These are phyloP conservation scores for Akanthomyces dipterigenus DNA, from an alignment of 2,329 filamentous ascomycete species.

Conservation along the genomic window DNA sequence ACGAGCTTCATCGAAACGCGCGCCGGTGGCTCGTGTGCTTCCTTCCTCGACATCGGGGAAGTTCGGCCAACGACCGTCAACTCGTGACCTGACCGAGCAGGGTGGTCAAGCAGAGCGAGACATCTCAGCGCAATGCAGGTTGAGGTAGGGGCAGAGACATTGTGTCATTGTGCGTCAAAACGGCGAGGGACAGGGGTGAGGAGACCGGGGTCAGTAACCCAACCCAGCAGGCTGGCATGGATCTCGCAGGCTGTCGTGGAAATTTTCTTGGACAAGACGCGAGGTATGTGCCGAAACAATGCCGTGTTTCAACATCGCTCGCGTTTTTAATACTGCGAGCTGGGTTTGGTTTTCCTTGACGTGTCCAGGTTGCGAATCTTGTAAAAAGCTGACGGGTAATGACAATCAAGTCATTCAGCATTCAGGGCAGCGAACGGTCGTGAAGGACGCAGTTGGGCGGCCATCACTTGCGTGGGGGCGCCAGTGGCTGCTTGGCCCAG, in stretches of 20 bases:
- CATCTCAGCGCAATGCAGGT: not conserved
- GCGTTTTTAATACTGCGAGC: not conserved
- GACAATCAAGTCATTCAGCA: not conserved
- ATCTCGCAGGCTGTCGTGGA: not conserved
- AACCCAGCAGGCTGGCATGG: not conserved
- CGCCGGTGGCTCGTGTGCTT: not conserved
- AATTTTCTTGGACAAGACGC: not conserved
- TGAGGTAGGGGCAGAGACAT: not conserved
- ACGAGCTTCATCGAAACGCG: not conserved
- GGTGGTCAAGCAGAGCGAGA: not conserved
- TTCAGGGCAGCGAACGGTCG: not conserved
- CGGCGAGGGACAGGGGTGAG: not conserved
- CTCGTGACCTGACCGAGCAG: not conserved
- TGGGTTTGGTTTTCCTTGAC: not conserved
- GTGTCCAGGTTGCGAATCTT: not conserved
- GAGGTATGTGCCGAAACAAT: not conserved
- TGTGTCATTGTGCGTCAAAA: slow-evolving; percentile 4
- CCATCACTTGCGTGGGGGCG: not conserved
- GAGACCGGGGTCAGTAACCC: not conserved
- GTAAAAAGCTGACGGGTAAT: not conserved
- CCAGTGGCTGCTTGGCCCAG: not conserved
- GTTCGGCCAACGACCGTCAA: not conserved
- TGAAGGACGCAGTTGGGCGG: not conserved
- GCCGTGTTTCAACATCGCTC: not conserved
- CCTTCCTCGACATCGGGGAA: not conserved